These are phyloP conservation scores for Dissoconium aciculare DNA, from an alignment of 2,329 filamentous ascomycete genomes.

Conservation along the genomic window DNA sequence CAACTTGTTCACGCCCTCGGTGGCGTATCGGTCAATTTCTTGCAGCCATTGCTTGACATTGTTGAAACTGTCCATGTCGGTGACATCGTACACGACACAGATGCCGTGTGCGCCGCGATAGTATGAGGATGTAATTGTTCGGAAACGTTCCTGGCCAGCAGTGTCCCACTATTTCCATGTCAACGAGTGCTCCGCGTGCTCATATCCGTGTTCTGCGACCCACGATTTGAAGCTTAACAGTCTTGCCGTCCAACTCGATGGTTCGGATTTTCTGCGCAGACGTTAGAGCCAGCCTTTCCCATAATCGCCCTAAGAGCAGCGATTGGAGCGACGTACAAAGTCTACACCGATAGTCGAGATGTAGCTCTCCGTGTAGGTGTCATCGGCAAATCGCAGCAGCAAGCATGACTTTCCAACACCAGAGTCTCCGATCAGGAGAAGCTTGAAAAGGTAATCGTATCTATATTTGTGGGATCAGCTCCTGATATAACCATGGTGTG, in stretches of 20 bases:
- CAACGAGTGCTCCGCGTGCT: conserved; percentile 5
- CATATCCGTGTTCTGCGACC: conserved; percentile 24
- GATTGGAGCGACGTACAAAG: conserved; percentile 55
- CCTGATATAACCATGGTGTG: too few relatives aligned
- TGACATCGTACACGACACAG: conserved; percentile 99
- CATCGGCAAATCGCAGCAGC: conserved; percentile 92
- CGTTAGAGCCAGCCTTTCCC: conserved; percentile 20
- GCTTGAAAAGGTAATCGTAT: conserved; percentile 99
- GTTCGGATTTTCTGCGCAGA: conserved; percentile 85
- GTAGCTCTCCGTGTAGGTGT: conserved; percentile 98
- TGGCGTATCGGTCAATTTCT: conserved; percentile 98
- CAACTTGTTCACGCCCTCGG: conserved; percentile 98
- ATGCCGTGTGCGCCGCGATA: conserved; percentile 98
- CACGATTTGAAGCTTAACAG: conserved; percentile 98
- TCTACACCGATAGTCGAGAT: conserved; percentile 99
- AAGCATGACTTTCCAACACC: conserved; percentile 99
- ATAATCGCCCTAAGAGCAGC: neutral
- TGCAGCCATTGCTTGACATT: conserved; percentile 99
- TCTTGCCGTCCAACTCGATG: conserved; percentile 98
- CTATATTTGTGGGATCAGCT: too few relatives aligned
- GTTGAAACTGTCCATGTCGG: conserved; percentile 99
- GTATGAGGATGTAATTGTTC: conserved; percentile 98
- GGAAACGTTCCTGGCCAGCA: conserved; percentile 96
- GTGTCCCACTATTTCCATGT: conserved; percentile 71
- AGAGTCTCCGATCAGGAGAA: conserved; percentile 99